A percentile compares a stretch with the other conserved stretches of the same genome.
phyloP scores from a whole-genome alignment of 192 early-diverging fungal species.

The Coemansia sp. region DNA sequence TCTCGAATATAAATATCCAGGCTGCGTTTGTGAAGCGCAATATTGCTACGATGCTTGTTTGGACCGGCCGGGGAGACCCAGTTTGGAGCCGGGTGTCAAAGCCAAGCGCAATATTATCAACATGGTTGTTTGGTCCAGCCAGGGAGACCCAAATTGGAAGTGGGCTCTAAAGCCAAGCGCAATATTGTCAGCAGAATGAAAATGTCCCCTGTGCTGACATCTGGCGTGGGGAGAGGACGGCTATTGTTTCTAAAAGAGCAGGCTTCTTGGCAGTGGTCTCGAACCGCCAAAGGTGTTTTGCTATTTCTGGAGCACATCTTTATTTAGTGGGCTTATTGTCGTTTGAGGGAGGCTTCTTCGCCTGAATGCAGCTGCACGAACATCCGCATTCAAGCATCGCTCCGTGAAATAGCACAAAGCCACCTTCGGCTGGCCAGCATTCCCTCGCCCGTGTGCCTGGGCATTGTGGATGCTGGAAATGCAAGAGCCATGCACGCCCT shows the following conservation, averaged over 20 bases:
- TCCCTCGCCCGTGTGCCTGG: not conserved
- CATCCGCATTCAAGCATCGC: not conserved
- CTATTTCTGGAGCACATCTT: too few relatives aligned
- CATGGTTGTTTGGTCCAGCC: too few relatives aligned
- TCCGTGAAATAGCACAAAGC: not conserved
- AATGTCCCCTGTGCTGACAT: not conserved
- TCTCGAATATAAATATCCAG: too few relatives aligned
- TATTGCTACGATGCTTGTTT: not conserved
- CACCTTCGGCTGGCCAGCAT: not conserved
- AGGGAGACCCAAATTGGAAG: too few relatives aligned
- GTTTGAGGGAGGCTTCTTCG: not conserved
- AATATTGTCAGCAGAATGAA: not conserved
- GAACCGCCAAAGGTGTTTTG: not conserved
- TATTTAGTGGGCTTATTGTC: too few relatives aligned
- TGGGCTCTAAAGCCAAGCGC: not conserved
- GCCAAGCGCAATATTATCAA: not conserved
- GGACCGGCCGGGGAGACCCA: too few relatives aligned
- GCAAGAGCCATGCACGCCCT: slow-evolving; percentile 4
- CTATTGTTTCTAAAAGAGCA: not conserved
- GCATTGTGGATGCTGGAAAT: slow-evolving; percentile 6
- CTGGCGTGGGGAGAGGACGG: not conserved
- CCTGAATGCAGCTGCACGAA: not conserved
- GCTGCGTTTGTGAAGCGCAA: not conserved
- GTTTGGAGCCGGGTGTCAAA: not conserved
- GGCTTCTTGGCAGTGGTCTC: not conserved